These are phyloP conservation scores for Furcasterigmium sp. DNA, from an alignment of 2,329 filamentous ascomycete genomes.

Conservation along the genomic window DNA sequence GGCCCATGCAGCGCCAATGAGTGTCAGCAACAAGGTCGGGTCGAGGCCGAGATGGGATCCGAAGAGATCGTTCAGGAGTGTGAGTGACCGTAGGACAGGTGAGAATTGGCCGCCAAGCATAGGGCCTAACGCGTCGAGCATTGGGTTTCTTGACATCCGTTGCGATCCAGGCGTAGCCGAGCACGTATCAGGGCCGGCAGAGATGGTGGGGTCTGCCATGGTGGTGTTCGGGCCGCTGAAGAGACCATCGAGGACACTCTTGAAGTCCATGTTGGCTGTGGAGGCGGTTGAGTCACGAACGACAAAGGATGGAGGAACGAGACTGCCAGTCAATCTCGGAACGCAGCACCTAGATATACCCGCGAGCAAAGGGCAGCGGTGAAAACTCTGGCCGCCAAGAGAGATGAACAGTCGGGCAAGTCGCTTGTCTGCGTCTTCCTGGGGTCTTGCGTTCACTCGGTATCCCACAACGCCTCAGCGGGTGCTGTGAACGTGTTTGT, in stretches of 20 bases:
- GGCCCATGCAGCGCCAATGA: conserved; percentile 43
- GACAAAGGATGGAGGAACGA: too few species aligned
- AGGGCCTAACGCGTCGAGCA: conserved; percentile 5
- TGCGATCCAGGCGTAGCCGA: not conserved
- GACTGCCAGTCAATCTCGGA: too few species aligned
- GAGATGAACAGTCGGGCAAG: too few species aligned
- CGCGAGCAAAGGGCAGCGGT: too few species aligned
- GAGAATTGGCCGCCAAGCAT: conserved; percentile 13
- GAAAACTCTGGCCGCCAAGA: too few species aligned
- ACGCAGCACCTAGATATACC: too few species aligned
- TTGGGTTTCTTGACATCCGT: not conserved
- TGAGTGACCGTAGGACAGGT: conserved; percentile 10
- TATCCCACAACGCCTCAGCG: too few species aligned
- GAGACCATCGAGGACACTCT: not conserved
- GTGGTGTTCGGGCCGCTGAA: not conserved
- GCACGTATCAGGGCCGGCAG: not conserved
- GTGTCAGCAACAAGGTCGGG: conserved; percentile 39
- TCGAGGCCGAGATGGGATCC: conserved; percentile 42
- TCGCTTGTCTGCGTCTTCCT: too few species aligned
- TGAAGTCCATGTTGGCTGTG: not conserved
- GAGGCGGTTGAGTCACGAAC: too few species aligned
- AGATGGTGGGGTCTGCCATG: not conserved
- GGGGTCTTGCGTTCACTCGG: too few species aligned
- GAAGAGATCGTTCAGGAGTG: conserved; percentile 37
- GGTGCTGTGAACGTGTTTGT: too few species aligned